phyloP scores from a whole-genome alignment of 192 early-diverging fungal genomes.

The Coemansia sp. region DNA sequence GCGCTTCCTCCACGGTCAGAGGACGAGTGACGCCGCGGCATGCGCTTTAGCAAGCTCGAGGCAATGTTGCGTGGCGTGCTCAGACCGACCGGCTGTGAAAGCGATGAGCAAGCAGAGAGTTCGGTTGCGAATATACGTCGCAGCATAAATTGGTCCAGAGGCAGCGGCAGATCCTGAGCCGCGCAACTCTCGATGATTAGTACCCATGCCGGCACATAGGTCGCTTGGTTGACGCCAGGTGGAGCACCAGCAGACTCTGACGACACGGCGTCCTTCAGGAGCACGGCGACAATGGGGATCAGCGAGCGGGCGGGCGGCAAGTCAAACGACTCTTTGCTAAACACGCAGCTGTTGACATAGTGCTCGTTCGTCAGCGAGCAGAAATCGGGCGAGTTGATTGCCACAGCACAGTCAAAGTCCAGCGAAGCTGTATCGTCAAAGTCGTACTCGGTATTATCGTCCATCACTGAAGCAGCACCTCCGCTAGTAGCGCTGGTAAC shows the following conservation, averaged over 20 bases:
- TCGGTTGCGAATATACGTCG: conserved; percentile 51
- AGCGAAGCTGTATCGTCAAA: conserved; percentile 23
- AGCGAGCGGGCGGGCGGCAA: conserved; percentile 43
- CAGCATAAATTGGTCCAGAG: conserved; percentile 48
- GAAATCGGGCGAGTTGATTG: conserved; percentile 46
- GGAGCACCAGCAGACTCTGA: conserved; percentile 16
- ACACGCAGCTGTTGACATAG: conserved; percentile 42
- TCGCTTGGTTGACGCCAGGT: conserved; percentile 5
- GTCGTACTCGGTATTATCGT: neutral
- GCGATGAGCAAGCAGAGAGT: conserved; percentile 23
- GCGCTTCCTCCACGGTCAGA: neutral
- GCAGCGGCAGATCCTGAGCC: conserved; percentile 25
- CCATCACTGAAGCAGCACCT: neutral
- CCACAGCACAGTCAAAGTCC: conserved; percentile 51
- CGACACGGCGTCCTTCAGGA: conserved; percentile 50
- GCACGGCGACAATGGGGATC: conserved; percentile 54
- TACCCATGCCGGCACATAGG: conserved; percentile 15
- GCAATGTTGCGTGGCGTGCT: conserved; percentile 23
- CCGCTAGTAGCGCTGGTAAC: neutral
- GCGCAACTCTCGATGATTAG: conserved; percentile 28
- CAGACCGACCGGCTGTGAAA: conserved; percentile 13
- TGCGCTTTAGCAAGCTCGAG: conserved; percentile 40
- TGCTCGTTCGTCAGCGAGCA: conserved; percentile 36
- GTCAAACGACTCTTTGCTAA: conserved; percentile 40
- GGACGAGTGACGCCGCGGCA: conserved; percentile 48